Evolutionary conservation across 2,329 filamentous ascomycete genomes (phyloP), one percentile per base, ranked within the genome.

Genomic region (Mycogone perniciosa): DNA sequence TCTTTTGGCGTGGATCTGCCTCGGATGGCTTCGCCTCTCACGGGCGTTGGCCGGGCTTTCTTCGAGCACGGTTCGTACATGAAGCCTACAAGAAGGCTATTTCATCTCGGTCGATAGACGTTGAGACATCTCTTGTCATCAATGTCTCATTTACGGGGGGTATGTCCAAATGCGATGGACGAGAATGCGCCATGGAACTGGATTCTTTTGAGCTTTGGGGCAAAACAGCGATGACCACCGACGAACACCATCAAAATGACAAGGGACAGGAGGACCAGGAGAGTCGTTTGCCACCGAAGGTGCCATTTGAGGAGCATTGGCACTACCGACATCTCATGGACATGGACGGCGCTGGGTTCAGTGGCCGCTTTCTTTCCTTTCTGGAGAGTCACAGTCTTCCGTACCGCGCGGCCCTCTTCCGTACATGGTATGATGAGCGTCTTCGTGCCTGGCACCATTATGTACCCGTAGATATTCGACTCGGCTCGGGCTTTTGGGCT

Each of bases 291-390:
- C 48, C 54, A 13, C 33, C 53, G 4, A 38, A 37, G 10, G 39
- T 53, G 5, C 54, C 54, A 1, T 62, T 61, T 43, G 44, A 54
- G n/a, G 64, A 76, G 50, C 76, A 81, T 63, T 81, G 79, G 63
- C 57, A 62, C 43, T 71, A 74, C 64, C 88, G 87, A 60, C 86
- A 80, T 60, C 73, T 89, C 2, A 77, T 84, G 0, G 86, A 90
- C 62, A 75, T 89, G 45, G 86, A 90, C 62, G 86, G 86, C 20
- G 80, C 84, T 62, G 77, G 75, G 3, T 84, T 84, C 62, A 81
- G 76, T 39, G 82, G 81, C 1, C 75, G 82, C 8, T 85, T 82
- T 64, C 71, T 89, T 3, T 84, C 85, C 0, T 80, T 90, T 63
- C 76, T 86, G 57, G 76, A 76, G 29, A 84, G 78, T 45, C 84